Evolutionary conservation across 23 red algal species (phyloP), one percentile per base, ranked within the genome.

Genomic region (Gracilaria vermiculophylla): DNA sequence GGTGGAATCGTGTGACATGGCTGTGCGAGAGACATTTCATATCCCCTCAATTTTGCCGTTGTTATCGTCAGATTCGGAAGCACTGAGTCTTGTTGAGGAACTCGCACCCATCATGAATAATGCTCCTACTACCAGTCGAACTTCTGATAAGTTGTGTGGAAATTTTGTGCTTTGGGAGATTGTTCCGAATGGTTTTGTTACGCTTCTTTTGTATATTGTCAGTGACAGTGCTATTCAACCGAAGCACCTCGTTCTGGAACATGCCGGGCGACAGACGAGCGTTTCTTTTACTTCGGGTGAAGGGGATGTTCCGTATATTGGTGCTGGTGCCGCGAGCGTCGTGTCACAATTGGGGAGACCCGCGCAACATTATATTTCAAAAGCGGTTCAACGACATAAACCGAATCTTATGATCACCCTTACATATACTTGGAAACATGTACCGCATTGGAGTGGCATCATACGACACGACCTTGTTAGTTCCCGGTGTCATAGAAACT

Each of bases 401-500:
- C 84, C 84, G 11, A 76, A 77, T 14, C 2, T 88, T 4, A 53
- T 76, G 51, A 54, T 88, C 51, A 73, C 45, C 15, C 54, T 66
- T 62, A 65, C 69, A 39, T 88, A 88, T 36, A 88, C 66, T 24
- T 77, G 53, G 23, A 33, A 44, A 13, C n/a, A 76, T 28, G 53
- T 65, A 6, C 76, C 87, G 62, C 32, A 64, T 29, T 91, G 87
- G 87, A 20, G 81, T 52, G 87, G 87, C n/a, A 55, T 91, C 23
- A 58, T 81, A n/a, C 37, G 74, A 20, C 87, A 81, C 31, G 87
- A 91, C 51, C 81, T 91, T 73, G 40, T 91, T 66, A 81, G 87
- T 23, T 76, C 87, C 3, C 81, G 87, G 87, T 91, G 87, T 81
- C 87, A 81, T 62, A 53, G 75, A 12, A 81, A 91, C 45, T 91